Percentiles rank a stretch among this genome's conserved stretches.
phyloP scores from a whole-genome alignment of 805 yeast species.

The Clavispora fructus region DNA sequence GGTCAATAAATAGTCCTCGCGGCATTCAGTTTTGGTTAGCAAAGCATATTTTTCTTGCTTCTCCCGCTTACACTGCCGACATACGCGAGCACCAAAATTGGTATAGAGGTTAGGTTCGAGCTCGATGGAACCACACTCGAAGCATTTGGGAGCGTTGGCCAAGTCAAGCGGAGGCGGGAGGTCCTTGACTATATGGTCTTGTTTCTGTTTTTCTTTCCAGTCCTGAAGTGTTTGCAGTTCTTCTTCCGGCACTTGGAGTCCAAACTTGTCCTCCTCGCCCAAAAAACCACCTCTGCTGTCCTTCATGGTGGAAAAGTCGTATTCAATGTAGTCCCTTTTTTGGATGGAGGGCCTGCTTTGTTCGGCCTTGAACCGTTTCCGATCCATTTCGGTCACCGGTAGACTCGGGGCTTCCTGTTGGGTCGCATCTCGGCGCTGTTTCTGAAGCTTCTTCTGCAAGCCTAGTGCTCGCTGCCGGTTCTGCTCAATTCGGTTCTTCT shows the following conservation, averaged over 20 bases:
- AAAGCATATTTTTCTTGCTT: conserved; percentile 85
- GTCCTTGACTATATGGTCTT: conserved; percentile 38
- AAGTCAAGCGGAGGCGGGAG: conserved; percentile 71
- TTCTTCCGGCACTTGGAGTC: conserved; percentile 23
- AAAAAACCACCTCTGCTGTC: conserved; percentile 87
- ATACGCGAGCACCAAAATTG: conserved; percentile 68
- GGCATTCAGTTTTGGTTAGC: conserved; percentile 91
- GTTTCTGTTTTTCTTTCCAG: conserved; percentile 43
- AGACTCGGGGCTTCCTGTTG: conserved; percentile 1
- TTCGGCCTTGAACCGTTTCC: conserved; percentile 10
- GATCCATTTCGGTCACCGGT: conserved; percentile 10
- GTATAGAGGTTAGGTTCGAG: conserved; percentile 67
- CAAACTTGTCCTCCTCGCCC: conserved; percentile 16
- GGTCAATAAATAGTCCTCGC: conserved; percentile 85
- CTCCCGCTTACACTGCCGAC: conserved; percentile 68
- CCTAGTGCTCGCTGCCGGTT: conserved; percentile 53
- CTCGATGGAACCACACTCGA: conserved; percentile 77
- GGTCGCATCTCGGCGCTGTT: conserved; percentile 21
- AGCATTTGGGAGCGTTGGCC: conserved; percentile 72
- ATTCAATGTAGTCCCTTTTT: conserved; percentile 68
- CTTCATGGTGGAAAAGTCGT: conserved; percentile 85
- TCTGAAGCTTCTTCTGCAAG: conserved; percentile 28
- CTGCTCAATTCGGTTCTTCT: conserved; percentile 42
- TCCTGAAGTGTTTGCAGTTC: conserved; percentile 43
- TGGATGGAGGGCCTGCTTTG: conserved; percentile 37